These are phyloP conservation scores for Thalassiosira delicatula DNA, from an alignment of 352 stramenopile genomes.

Conservation along the genomic window DNA sequence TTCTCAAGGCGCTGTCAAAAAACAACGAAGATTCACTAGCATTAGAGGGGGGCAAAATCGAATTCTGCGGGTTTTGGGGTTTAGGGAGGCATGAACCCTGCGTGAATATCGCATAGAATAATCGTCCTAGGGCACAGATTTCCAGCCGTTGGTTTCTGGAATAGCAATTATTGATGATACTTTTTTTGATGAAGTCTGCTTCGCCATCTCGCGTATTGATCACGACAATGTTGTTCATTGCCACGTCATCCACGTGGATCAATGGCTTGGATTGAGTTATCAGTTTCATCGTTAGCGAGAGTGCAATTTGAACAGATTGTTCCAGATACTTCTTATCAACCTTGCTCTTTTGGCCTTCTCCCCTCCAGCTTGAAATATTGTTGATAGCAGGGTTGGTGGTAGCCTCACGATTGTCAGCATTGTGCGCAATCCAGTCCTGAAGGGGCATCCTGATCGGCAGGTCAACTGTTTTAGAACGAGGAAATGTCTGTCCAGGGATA, in stretches of 20 bases:
- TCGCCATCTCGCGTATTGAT: neutral
- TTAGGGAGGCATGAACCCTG: neutral
- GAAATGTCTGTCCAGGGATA: too few relatives aligned
- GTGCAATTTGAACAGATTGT: conserved; percentile 16
- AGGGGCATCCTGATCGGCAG: too few relatives aligned
- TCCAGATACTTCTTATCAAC: conserved; percentile 32
- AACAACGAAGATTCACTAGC: too few relatives aligned
- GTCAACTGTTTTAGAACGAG: too few relatives aligned
- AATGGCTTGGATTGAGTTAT: conserved; percentile 1
- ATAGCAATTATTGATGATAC: neutral
- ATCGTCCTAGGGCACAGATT: conserved; percentile 40
- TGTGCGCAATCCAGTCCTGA: too few relatives aligned
- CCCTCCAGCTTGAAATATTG: too few relatives aligned
- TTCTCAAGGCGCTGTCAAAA: too few relatives aligned
- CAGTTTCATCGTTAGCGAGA: conserved; percentile 28
- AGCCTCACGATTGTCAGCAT: too few relatives aligned
- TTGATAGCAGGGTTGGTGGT: too few relatives aligned
- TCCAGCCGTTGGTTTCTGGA: conserved; percentile 18
- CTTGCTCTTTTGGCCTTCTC: too few relatives aligned
- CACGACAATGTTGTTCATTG: conserved; percentile 14
- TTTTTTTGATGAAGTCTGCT: conserved; percentile 20
- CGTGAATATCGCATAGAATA: conserved; percentile 33
- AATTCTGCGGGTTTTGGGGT: too few relatives aligned
- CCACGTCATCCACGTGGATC: conserved; percentile 9
- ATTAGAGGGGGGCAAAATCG: too few relatives aligned